Conservation (phyloP, 1,139 yeast species). For the Taphrina deformans region DNA sequence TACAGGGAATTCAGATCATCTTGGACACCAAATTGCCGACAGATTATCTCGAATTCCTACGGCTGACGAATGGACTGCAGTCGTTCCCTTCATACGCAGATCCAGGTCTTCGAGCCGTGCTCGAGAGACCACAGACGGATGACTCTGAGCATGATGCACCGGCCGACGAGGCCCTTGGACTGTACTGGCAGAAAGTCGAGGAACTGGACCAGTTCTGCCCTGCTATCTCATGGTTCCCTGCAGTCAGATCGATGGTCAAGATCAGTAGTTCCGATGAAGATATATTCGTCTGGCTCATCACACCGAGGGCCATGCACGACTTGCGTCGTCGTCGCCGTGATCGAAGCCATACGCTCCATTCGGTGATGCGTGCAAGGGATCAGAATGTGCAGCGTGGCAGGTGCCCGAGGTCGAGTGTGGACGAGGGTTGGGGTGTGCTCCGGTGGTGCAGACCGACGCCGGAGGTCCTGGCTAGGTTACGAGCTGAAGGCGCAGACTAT, state of each 20-base stretch:
- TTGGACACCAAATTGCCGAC: conserved; percentile 2
- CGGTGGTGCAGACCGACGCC: neutral
- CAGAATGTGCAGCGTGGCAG: neutral
- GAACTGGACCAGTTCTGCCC: conserved; percentile 2
- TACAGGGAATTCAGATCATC: neutral
- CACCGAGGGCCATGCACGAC: conserved; percentile 9
- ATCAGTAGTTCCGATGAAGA: conserved; percentile 9
- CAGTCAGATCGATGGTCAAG: neutral
- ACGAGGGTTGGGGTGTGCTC: conserved; percentile 6
- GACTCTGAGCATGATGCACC: neutral
- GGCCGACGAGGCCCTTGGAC: neutral
- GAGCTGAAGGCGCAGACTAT: neutral
- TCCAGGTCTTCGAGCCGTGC: conserved; percentile 6
- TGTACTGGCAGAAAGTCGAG: conserved; percentile 2
- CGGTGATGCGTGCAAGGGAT: neutral
- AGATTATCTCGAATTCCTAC: conserved; percentile 7
- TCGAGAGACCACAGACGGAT: neutral
- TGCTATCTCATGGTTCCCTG: neutral
- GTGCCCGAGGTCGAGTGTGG: neutral
- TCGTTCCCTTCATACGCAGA: conserved; percentile 9
- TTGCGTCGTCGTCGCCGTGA: neutral
- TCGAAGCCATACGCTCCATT: neutral
- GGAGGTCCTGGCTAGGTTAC: neutral
- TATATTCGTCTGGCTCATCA: conserved; percentile 8
- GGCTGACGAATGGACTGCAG: conserved; percentile 7